These are phyloP conservation scores for Hygrophorus russula DNA, from an alignment of 768 basidiomycete species.

Conservation along the genomic window DNA sequence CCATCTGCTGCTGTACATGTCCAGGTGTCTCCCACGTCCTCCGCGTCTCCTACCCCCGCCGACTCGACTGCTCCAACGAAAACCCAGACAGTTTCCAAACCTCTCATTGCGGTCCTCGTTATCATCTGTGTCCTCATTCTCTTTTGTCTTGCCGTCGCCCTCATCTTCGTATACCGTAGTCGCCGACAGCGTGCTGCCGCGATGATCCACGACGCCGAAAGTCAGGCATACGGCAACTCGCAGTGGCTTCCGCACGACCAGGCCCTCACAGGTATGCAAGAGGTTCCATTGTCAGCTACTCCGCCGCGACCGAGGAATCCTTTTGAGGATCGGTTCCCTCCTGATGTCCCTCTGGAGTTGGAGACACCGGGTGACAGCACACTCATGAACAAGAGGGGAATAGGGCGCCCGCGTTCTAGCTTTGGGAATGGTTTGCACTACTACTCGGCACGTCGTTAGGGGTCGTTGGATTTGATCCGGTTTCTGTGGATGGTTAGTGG, in stretches of 20 bases:
- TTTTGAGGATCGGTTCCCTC: neutral
- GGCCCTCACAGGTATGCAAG: neutral
- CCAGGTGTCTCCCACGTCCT: neutral
- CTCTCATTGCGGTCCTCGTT: conserved; percentile 4
- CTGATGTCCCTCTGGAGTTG: neutral
- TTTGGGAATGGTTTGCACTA: neutral
- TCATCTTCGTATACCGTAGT: conserved; percentile 5
- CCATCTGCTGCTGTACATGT: neutral
- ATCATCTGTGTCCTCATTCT: conserved; percentile 3
- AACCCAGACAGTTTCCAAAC: neutral
- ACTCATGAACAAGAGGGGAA: neutral
- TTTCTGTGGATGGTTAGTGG: no score
- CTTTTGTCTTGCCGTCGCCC: conserved; percentile 4
- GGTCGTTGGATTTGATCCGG: no score
- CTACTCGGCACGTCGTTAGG: no score
- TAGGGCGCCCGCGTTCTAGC: neutral
- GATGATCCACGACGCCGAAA: neutral
- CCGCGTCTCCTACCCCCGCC: neutral
- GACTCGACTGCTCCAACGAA: neutral
- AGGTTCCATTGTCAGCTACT: neutral
- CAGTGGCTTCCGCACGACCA: neutral
- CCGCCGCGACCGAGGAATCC: neutral
- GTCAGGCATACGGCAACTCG: neutral
- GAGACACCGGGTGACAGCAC: neutral
- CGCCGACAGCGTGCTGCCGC: neutral